Percentiles rank a stretch among this genome's conserved stretches.
Evolutionary conservation across 2,329 filamentous ascomycete species (phyloP).

Genomic region (Fusarium sulawesiense): DNA sequence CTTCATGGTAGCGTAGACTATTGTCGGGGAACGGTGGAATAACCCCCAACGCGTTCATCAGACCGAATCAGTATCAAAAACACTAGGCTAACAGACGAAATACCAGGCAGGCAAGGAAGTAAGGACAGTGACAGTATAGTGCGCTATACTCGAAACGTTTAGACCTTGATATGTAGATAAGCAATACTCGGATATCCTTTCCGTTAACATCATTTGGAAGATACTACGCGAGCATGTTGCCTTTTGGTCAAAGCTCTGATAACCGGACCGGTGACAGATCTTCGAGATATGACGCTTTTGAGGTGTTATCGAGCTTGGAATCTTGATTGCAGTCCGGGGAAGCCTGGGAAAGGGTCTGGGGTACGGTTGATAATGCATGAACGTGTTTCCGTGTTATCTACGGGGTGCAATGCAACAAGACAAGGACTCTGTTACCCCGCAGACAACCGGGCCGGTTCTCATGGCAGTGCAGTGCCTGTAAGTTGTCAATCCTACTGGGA

Average conservation of each 20-base stretch:
- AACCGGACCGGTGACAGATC: not conserved
- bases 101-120: not conserved
- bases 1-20: not conserved
- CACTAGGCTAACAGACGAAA: not conserved
- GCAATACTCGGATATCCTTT: too few species aligned
- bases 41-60: not conserved
- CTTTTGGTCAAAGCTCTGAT: not conserved
- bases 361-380: not conserved
- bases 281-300: not conserved
- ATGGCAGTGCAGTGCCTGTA: not conserved
- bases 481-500: not conserved
- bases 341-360: not conserved
- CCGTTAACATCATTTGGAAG: not conserved
- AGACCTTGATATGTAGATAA: not conserved
- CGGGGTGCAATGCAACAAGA: not conserved
- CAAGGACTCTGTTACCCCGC: not conserved
- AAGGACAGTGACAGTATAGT: not conserved
- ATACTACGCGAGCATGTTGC: not conserved
- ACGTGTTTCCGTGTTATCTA: not conserved
- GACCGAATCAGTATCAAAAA: not conserved
- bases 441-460: slow-evolving; percentile 1
- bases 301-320: not conserved
- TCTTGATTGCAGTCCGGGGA: not conserved
- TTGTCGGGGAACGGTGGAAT: not conserved
- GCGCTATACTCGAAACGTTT: not conserved